These are phyloP conservation scores for Linderina pennispora DNA, from an alignment of 192 early-diverging fungal genomes.

Conservation along the genomic window DNA sequence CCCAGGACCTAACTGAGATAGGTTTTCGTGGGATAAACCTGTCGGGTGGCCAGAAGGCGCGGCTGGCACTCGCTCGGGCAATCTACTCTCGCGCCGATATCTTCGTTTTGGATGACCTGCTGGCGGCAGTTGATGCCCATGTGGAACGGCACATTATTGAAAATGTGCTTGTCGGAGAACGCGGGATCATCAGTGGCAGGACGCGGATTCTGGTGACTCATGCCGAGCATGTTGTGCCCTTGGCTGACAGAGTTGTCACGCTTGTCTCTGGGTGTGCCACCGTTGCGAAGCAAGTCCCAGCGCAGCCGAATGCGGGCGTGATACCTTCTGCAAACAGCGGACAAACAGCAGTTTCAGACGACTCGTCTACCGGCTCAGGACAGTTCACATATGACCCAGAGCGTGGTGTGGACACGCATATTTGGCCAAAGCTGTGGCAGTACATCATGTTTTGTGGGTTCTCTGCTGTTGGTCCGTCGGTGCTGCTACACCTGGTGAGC, in stretches of 20 bases:
- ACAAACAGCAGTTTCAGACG: no score
- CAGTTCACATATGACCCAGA: no score
- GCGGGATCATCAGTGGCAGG: conserved; percentile 59
- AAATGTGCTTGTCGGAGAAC: conserved; percentile 44
- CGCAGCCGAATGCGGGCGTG: no score
- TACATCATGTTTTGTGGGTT: no score
- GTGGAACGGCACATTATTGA: conserved; percentile 67
- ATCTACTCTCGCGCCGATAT: conserved; percentile 74
- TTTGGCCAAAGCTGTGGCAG: no score
- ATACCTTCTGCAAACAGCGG: no score
- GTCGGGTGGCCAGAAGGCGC: conserved; percentile 82
- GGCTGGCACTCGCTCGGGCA: conserved; percentile 75
- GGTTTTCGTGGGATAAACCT: conserved; percentile 49
- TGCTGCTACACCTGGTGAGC: no score
- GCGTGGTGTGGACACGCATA: no score
- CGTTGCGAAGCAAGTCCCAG: no score
- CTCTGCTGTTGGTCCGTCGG: no score
- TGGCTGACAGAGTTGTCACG: conserved; percentile 64
- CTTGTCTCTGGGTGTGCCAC: no score
- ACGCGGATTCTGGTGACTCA: conserved; percentile 84
- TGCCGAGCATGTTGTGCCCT: conserved; percentile 67
- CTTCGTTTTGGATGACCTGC: conserved; percentile 77
- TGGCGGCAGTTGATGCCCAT: conserved; percentile 80
- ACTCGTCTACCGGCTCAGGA: no score
- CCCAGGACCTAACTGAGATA: conserved; percentile 37